Evolutionary conservation across 768 basidiomycete genomes (phyloP).

Genomic region (Gymnopilus junonius): DNA sequence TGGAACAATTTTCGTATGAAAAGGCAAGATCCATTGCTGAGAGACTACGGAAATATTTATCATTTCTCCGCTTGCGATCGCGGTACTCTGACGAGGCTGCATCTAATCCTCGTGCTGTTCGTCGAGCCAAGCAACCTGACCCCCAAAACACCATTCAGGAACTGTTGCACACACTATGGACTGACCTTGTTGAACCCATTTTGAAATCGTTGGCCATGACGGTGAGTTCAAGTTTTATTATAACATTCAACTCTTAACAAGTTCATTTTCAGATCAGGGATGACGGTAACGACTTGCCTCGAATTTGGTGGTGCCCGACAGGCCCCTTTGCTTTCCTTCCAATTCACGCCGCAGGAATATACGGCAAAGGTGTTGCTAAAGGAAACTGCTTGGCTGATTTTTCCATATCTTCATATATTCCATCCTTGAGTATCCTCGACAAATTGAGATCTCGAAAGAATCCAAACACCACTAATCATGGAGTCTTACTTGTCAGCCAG

Average conservation of each 20-base stretch:
- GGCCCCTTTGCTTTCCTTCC: conserved; percentile 30
- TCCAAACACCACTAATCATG: conserved; percentile 11
- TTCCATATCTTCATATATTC: neutral
- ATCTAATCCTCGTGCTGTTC: neutral
- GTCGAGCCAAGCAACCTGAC: neutral
- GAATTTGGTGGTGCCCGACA: conserved; percentile 32
- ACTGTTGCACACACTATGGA: neutral
- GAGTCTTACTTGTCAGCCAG: conserved; percentile 10
- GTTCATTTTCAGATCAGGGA: conserved; percentile 3
- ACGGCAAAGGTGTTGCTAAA: neutral
- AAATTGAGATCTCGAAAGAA: neutral
- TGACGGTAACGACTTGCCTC: conserved; percentile 11
- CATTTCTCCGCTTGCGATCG: neutral
- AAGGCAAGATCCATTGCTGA: neutral
- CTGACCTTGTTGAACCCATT: neutral
- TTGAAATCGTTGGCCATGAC: neutral
- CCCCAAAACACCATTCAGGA: neutral
- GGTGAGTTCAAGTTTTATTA: neutral
- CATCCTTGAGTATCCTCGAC: neutral
- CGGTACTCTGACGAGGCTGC: neutral
- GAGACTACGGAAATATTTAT: neutral
- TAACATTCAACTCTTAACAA: too few species aligned
- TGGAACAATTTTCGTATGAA: neutral
- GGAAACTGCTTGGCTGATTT: neutral
- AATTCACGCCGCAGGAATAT: conserved; percentile 35